phyloP scores from a whole-genome alignment of 352 stramenopile species.

The Phytopythium mirpurense region DNA sequence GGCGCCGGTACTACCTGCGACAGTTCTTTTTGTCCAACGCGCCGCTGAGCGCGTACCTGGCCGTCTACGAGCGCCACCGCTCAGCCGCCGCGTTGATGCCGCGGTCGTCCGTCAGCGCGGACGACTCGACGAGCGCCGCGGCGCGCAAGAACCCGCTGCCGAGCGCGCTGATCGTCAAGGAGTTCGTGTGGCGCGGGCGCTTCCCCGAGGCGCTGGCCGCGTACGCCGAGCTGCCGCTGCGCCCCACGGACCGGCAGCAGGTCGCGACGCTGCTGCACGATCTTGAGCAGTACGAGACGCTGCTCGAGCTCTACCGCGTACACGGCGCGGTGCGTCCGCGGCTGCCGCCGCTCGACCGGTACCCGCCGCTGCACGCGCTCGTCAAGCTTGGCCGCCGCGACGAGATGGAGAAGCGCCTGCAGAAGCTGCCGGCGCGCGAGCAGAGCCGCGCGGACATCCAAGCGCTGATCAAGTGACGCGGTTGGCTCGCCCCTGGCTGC shows the following conservation, averaged over 20 bases:
- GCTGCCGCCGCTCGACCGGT: slow-evolving; percentile 31
- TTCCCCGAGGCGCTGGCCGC: slow-evolving; percentile 48
- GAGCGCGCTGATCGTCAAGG: slow-evolving; percentile 29
- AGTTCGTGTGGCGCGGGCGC: slow-evolving; percentile 49
- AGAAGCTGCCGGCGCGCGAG: slow-evolving; percentile 34
- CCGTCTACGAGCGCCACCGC: slow-evolving; percentile 16
- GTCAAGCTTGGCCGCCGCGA: slow-evolving; percentile 36
- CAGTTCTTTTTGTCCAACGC: slow-evolving; percentile 55
- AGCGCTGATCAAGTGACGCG: slow-evolving; percentile 17
- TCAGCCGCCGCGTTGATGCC: slow-evolving; percentile 5
- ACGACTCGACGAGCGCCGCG: slow-evolving; percentile 15
- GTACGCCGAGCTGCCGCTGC: slow-evolving; percentile 37
- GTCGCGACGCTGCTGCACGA: slow-evolving; percentile 33
- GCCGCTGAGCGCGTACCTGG: slow-evolving; percentile 37
- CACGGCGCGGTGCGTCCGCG: slow-evolving; percentile 22
- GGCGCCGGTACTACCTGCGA: slow-evolving; percentile 55
- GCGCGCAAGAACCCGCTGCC: slow-evolving; percentile 24
- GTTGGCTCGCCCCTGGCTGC: too few relatives aligned
- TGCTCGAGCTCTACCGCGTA: slow-evolving; percentile 43
- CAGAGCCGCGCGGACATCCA: slow-evolving; percentile 53
- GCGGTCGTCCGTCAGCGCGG: slow-evolving; percentile 1
- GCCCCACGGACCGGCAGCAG: slow-evolving; percentile 18
- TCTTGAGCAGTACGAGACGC: slow-evolving; percentile 48
- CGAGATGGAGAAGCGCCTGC: slow-evolving; percentile 40
- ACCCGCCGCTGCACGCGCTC: slow-evolving; percentile 39